Conservation (phyloP, 306 rosid genomes). For the Malus asiatica region DNA sequence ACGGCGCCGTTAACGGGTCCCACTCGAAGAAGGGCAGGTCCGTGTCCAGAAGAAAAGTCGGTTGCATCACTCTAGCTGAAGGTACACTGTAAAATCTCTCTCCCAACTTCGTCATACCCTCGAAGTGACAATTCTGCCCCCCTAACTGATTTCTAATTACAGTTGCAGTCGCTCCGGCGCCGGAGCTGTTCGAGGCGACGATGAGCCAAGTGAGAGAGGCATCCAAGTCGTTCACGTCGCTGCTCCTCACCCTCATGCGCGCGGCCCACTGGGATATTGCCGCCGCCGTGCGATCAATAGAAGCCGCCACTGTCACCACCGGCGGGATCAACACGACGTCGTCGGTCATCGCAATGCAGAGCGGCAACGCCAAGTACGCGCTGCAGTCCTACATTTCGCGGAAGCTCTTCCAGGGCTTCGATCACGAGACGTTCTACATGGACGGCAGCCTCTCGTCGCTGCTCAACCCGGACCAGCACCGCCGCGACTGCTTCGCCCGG, state of each 20-base stretch:
- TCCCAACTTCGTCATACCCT: background rate
- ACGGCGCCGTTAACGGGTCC: conserved; percentile 30
- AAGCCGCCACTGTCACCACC: conserved; percentile 56
- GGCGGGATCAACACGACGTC: conserved; percentile 17
- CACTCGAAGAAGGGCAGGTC: conserved; percentile 56
- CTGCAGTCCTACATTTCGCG: conserved; percentile 73
- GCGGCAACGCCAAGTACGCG: conserved; percentile 86
- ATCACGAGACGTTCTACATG: conserved; percentile 92
- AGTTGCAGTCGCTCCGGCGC: conserved; percentile 56
- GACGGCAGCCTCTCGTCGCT: conserved; percentile 93
- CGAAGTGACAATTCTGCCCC: background rate
- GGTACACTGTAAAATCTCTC: conserved; percentile 30
- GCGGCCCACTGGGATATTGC: conserved; percentile 91
- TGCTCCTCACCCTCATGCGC: conserved; percentile 83
- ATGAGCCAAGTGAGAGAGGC: conserved; percentile 75
- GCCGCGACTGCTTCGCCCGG: conserved; percentile 75
- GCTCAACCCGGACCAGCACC: conserved; percentile 80
- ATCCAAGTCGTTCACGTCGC: conserved; percentile 69
- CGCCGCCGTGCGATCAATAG: conserved; percentile 93
- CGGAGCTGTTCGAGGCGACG: conserved; percentile 61
- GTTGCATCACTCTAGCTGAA: conserved; percentile 46
- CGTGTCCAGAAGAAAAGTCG: conserved; percentile 53
- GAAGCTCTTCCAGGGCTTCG: conserved; percentile 83
- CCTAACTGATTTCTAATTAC: conserved; percentile 7
- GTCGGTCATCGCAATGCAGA: conserved; percentile 42